A percentile compares a stretch with the other conserved stretches of the same genome.
These are phyloP conservation scores for Trametes maxima DNA, from an alignment of 768 basidiomycete species.

Conservation along the genomic window DNA sequence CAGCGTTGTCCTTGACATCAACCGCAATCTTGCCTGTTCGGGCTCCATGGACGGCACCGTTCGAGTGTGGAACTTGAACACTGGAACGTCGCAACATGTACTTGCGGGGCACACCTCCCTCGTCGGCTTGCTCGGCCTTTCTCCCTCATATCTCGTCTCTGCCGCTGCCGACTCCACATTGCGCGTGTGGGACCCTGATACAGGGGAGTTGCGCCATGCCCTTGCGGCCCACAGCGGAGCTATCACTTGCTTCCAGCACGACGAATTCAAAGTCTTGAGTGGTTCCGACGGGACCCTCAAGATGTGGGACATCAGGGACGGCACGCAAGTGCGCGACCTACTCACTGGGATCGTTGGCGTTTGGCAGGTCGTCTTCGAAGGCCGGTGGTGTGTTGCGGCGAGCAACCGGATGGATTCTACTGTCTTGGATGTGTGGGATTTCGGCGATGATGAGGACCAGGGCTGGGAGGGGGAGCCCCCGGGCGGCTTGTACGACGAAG, in stretches of 20 bases:
- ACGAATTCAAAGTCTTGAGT: constrained; percentile 95
- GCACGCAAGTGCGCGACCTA: constrained; percentile 83
- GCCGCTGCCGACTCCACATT: constrained; percentile 96
- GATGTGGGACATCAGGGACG: constrained; percentile 96
- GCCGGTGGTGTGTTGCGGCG: constrained; percentile 92
- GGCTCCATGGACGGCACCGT: constrained; percentile 99
- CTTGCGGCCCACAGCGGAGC: constrained; percentile 92
- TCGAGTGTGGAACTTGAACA: constrained; percentile 88
- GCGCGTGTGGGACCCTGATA: constrained; percentile 91
- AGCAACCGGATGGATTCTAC: constrained; percentile 79
- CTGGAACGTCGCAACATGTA: constrained; percentile 76
- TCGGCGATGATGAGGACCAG: constrained; percentile 72
- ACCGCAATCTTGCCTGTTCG: constrained; percentile 89
- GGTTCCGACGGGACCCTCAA: constrained; percentile 96
- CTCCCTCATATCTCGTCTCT: constrained; percentile 88
- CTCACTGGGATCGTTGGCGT: constrained; percentile 91
- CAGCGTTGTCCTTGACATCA: constrained; percentile 88
- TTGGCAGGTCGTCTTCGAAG: constrained; percentile 97
- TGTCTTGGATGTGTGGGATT: constrained; percentile 90
- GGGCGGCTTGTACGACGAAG: constrained; percentile 73
- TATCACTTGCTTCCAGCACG: constrained; percentile 99
- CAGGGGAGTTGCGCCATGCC: constrained; percentile 76
- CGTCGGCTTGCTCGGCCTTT: constrained; percentile 90
- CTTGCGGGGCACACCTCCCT: constrained; percentile 93
- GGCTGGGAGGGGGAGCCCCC: constrained; percentile 83